Evolutionary conservation across 1,139 yeast genomes (phyloP).

Genomic region (Diutina neorugosa): DNA sequence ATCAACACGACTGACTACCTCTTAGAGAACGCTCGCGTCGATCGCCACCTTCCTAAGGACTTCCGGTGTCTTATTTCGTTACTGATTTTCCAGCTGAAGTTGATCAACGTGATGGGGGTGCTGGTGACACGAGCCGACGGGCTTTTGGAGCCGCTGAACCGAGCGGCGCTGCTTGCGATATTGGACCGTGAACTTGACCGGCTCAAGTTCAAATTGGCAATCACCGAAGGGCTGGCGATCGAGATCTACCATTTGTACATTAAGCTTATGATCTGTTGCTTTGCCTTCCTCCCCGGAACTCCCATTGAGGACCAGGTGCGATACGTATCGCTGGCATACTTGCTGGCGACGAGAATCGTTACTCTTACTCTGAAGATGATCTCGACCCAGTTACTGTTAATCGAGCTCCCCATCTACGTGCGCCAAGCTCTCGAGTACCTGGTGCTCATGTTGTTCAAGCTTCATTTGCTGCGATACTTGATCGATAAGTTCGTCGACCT

Average conservation of each 20-base stretch:
- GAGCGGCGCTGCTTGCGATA: constrained; percentile 69
- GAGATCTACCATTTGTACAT: constrained; percentile 74
- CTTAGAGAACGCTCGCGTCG: constrained; percentile 67
- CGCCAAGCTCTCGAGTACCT: constrained; percentile 79
- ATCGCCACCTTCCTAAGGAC: constrained; percentile 52
- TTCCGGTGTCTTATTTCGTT: constrained; percentile 65
- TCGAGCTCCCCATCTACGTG: constrained; percentile 78
- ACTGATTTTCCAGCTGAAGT: constrained; percentile 73
- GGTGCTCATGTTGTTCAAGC: constrained; percentile 65
- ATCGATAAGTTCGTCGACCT: constrained; percentile 74
- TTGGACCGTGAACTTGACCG: constrained; percentile 71
- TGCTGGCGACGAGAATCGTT: constrained; percentile 70
- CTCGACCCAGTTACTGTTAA: constrained; percentile 47
- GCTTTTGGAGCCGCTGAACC: constrained; percentile 67
- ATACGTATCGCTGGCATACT: constrained; percentile 72
- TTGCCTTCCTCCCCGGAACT: constrained; percentile 85
- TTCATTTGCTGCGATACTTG: constrained; percentile 70
- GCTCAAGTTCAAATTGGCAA: constrained; percentile 47
- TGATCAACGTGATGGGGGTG: constrained; percentile 79
- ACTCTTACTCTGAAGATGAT: constrained; percentile 67
- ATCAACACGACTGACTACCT: constrained; percentile 70
- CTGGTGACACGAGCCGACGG: constrained; percentile 89
- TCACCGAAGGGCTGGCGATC: constrained; percentile 52
- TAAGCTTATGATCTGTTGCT: constrained; percentile 73
- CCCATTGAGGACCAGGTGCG: constrained; percentile 81